Evolutionary conservation across 2,329 filamentous ascomycete genomes (phyloP).

Genomic region (Xylariaceae sp.): DNA sequence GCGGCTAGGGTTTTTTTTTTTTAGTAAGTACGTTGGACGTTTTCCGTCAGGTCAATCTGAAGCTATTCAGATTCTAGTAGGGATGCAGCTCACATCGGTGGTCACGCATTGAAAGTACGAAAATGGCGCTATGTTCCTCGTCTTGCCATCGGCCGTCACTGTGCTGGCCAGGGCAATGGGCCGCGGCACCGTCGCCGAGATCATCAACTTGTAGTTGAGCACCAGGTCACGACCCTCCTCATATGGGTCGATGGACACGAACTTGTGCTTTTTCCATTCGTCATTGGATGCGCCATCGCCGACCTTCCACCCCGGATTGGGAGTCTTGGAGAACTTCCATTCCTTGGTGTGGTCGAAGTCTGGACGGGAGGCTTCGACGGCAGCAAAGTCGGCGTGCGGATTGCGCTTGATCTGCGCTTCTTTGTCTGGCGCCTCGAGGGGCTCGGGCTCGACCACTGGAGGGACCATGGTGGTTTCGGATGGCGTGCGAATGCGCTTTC

Average conservation of each 20-base stretch:
- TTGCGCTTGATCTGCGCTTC: conserved; percentile 17
- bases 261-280: conserved; percentile 3
- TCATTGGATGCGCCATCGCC: conserved; percentile 6
- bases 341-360: conserved; percentile 1
- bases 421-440: conserved; percentile 18
- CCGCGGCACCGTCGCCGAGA: conserved; percentile 4
- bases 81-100: neutral
- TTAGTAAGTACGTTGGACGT: too few relatives aligned
- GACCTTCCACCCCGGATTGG: conserved; percentile 3
- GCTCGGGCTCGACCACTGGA: neutral
- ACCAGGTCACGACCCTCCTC: neutral
- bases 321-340: conserved; percentile 5
- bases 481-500: neutral
- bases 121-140: conserved; percentile 6
- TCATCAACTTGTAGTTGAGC: conserved; percentile 3
- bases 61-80: too few relatives aligned
- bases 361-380: conserved; percentile 8
- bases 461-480: neutral
- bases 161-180: conserved; percentile 5
- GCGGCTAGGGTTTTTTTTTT: conserved; percentile 16
- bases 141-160: conserved; percentile 4
- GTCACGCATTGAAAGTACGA: conserved; percentile 4
- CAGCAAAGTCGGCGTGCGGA: conserved; percentile 11
- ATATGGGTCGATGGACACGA: conserved; percentile 4
- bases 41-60: too few relatives aligned